Evolutionary conservation across 2,329 filamentous ascomycete genomes (phyloP).

Genomic region (Neoscytalidium dimidiatum): DNA sequence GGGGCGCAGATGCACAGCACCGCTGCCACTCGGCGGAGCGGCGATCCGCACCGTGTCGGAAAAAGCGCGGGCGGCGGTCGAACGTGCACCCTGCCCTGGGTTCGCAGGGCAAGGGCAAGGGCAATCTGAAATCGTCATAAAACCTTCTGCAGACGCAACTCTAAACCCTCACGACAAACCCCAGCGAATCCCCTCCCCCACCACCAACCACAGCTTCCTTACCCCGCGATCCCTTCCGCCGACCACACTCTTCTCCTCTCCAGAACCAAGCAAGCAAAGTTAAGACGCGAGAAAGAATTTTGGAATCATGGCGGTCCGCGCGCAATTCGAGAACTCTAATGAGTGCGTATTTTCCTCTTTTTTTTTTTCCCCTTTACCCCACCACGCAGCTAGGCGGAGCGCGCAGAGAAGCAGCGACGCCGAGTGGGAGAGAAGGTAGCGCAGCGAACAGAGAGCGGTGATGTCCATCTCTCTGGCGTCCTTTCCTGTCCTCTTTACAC

Average conservation of each 20-base stretch:
- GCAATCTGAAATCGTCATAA: constrained; percentile 10
- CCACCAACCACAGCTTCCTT: not conserved
- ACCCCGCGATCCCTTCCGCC: not conserved
- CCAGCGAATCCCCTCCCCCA: not conserved
- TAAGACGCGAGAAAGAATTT: not conserved
- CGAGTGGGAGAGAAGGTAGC: not conserved
- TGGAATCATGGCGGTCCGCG: constrained; percentile 54
- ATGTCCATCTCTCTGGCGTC: not conserved
- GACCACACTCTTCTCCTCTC: too few relatives aligned
- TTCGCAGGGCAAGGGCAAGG: not conserved
- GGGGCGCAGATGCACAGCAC: not conserved
- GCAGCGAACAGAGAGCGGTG: not conserved
- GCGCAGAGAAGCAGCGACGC: not conserved
- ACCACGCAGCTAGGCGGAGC: constrained; percentile 9
- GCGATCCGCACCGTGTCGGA: not conserved
- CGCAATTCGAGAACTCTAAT: constrained; percentile 85
- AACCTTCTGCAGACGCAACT: constrained; percentile 3
- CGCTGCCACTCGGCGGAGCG: not conserved
- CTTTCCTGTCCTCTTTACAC: not conserved
- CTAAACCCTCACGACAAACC: not conserved
- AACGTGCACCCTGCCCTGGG: too few relatives aligned
- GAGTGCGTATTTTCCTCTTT: constrained; percentile 61
- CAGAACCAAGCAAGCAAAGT: not conserved
- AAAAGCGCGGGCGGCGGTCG: not conserved
- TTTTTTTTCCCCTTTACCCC: constrained; percentile 14